phyloP scores from a whole-genome alignment of 2,329 filamentous ascomycete species.

The Ceratocystis destructans region DNA sequence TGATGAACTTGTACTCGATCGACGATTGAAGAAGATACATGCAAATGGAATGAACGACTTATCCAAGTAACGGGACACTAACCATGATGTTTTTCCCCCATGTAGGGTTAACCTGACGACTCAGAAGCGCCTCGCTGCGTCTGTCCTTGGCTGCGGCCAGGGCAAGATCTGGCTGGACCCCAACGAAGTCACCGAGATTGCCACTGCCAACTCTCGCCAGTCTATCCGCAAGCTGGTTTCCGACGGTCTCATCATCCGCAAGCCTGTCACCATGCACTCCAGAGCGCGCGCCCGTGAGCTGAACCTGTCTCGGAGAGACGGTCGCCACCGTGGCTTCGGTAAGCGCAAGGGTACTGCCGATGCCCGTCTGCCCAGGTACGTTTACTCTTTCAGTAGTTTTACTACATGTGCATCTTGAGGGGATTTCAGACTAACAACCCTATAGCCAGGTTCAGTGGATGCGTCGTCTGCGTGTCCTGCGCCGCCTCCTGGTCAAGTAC shows the following conservation, averaged over 20 bases:
- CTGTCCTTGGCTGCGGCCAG: slow-evolving; percentile 97
- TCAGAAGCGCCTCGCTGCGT: slow-evolving; percentile 98
- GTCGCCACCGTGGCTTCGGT: slow-evolving; percentile 97
- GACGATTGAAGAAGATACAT: slow-evolving; percentile 1
- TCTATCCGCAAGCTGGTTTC: slow-evolving; percentile 98
- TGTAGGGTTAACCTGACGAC: slow-evolving; percentile 96
- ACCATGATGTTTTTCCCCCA: slow-evolving; percentile 20
- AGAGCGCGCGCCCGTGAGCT: slow-evolving; percentile 90
- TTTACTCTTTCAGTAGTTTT: slow-evolving; percentile 18
- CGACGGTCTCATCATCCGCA: slow-evolving; percentile 99
- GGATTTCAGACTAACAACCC: slow-evolving; percentile 11
- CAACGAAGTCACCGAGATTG: slow-evolving; percentile 98
- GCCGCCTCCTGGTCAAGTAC: slow-evolving; percentile 98
- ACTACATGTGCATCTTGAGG: background rate
- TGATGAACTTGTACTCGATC: background rate
- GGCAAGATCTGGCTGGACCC: slow-evolving; percentile 99
- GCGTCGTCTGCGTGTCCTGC: slow-evolving; percentile 98
- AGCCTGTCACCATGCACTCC: slow-evolving; percentile 99
- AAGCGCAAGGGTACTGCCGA: slow-evolving; percentile 99
- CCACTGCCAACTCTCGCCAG: slow-evolving; percentile 99
- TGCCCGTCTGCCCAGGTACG: slow-evolving; percentile 96
- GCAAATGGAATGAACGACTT: background rate
- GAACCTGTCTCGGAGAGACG: slow-evolving; percentile 85
- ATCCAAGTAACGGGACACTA: slow-evolving; percentile 11
- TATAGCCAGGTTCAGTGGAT: slow-evolving; percentile 95